Conservation (phyloP, 345 rosid genomes). For the Eucalyptus polybractea region DNA sequence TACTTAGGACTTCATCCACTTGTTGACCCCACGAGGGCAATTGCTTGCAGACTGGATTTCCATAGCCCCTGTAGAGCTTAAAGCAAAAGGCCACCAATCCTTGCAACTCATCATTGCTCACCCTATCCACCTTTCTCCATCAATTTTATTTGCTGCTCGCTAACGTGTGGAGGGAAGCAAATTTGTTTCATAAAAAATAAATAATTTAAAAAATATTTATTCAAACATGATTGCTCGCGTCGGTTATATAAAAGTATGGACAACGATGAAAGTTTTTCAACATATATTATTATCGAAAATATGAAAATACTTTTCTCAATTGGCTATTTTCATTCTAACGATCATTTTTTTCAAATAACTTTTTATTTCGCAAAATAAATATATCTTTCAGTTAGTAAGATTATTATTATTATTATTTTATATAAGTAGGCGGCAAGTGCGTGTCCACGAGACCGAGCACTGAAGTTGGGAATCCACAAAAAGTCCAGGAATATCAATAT, state of each 20-base stretch:
- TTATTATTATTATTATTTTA: not conserved
- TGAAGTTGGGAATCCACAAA: not conserved
- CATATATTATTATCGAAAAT: not conserved
- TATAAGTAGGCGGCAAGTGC: not conserved
- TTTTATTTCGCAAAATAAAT: not conserved
- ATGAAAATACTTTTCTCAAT: too few species aligned
- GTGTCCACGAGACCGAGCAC: not conserved
- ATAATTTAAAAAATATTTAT: not conserved
- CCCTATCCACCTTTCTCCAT: not conserved
- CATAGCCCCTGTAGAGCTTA: not conserved
- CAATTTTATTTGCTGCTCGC: too few species aligned
- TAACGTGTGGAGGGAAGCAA: rapidly evolving
- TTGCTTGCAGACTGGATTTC: not conserved
- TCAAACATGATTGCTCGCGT: rapidly evolving
- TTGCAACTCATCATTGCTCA: not conserved
- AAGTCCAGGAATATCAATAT: not conserved
- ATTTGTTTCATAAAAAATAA: not conserved
- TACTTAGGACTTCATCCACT: not conserved
- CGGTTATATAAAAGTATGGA: not conserved
- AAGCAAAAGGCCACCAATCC: not conserved
- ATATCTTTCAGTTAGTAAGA: not conserved
- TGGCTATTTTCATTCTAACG: not conserved
- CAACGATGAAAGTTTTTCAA: rapidly evolving
- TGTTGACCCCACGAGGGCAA: not conserved
- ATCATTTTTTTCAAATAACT: not conserved